Conservation (phyloP, 371 early-diverging fungal genomes). For the Parasitella parasitica region DNA sequence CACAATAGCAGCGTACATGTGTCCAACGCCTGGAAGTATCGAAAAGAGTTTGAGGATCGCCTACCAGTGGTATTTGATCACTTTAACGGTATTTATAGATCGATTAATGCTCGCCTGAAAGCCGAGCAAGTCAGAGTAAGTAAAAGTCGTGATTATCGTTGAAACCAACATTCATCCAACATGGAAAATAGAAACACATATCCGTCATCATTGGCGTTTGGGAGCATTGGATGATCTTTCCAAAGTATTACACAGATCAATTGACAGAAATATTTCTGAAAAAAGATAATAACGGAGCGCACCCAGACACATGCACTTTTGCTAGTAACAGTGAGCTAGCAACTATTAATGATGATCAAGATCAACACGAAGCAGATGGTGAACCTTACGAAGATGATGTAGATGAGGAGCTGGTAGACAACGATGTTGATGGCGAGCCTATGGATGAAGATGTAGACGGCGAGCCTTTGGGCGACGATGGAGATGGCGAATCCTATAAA, state of each 20-base stretch:
- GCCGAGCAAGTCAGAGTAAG: slow-evolving; percentile 82
- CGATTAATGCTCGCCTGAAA: slow-evolving; percentile 71
- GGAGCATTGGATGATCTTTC: slow-evolving; percentile 90
- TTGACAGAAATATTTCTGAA: slow-evolving; percentile 47
- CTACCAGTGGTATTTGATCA: slow-evolving; percentile 71
- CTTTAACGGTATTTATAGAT: slow-evolving; percentile 66
- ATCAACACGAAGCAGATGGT: slow-evolving; percentile 26
- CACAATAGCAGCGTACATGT: slow-evolving; percentile 81
- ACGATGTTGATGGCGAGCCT: slow-evolving; percentile 51
- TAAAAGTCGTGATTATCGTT: neutral
- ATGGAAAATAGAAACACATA: slow-evolving; percentile 50
- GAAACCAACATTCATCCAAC: too few relatives aligned
- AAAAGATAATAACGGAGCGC: slow-evolving; percentile 14
- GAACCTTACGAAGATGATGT: slow-evolving; percentile 15
- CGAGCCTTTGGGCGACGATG: neutral
- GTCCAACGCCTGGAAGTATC: slow-evolving; percentile 86
- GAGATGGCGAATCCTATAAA: neutral
- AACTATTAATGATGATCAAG: slow-evolving; percentile 14
- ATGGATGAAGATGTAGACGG: slow-evolving; percentile 39
- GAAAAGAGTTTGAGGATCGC: slow-evolving; percentile 70
- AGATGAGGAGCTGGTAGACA: slow-evolving; percentile 47
- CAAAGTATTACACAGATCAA: slow-evolving; percentile 64
- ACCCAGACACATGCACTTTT: neutral
- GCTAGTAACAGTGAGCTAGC: neutral
- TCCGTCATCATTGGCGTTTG: slow-evolving; percentile 71